Evolutionary conservation across 106 monocot species (phyloP).

Genomic region (Gastrodia elata): DNA sequence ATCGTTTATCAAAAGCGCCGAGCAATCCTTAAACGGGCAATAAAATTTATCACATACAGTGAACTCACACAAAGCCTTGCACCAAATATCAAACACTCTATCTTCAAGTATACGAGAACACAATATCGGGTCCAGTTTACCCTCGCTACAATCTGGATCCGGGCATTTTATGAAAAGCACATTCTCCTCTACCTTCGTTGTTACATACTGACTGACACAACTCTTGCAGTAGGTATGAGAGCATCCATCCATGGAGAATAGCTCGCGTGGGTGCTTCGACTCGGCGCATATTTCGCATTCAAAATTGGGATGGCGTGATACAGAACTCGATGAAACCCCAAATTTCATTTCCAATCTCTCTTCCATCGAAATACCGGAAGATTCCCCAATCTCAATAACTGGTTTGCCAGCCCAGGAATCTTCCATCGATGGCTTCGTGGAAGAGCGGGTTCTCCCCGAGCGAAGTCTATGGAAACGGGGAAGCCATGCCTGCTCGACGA

Average conservation of each 20-base stretch:
- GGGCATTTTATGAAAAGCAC: slow-evolving; percentile 43
- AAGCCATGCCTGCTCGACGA: slow-evolving; percentile 1
- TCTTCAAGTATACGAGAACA: slow-evolving; percentile 32
- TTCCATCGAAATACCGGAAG: background rate
- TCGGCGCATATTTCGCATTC: slow-evolving; percentile 62
- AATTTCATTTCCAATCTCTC: background rate
- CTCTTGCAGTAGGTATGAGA: slow-evolving; percentile 40
- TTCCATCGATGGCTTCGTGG: background rate
- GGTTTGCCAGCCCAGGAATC: background rate
- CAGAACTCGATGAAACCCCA: background rate
- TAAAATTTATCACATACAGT: slow-evolving; percentile 34
- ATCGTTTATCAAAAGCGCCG: slow-evolving; percentile 41
- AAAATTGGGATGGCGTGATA: background rate
- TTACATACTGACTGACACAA: slow-evolving; percentile 41
- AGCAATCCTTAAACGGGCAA: slow-evolving; percentile 71
- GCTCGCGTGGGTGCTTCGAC: slow-evolving; percentile 1
- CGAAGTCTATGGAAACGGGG: no score
- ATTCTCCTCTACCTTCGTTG: slow-evolving; percentile 43
- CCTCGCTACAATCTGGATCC: slow-evolving; percentile 43
- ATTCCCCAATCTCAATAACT: background rate
- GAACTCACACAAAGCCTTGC: slow-evolving; percentile 31
- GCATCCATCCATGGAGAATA: slow-evolving; percentile 21
- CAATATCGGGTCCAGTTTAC: slow-evolving; percentile 23
- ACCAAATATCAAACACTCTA: slow-evolving; percentile 46
- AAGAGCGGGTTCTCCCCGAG: background rate